Evolutionary conservation across 1,284 basidiomycete species (phyloP).

Genomic region (Hemileia vastatrix): DNA sequence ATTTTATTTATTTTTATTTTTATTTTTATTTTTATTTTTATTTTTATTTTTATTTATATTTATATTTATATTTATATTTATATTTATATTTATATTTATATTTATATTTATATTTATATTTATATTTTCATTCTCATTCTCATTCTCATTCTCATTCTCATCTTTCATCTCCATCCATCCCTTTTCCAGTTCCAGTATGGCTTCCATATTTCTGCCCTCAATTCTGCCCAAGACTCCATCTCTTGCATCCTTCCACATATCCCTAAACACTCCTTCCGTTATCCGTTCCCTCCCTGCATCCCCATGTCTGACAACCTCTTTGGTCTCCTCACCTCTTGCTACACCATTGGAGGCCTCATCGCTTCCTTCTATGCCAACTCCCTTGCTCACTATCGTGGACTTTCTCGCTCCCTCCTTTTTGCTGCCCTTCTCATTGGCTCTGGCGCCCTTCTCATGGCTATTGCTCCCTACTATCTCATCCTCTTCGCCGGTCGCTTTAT

Average conservation of each 20-base stretch:
- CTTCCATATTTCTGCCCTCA: constrained; percentile 70
- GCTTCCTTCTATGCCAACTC: constrained; percentile 64
- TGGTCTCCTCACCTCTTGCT: constrained; percentile 68
- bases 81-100: no score
- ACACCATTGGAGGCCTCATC: constrained; percentile 75
- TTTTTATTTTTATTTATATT: no score
- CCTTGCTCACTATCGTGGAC: constrained; percentile 60
- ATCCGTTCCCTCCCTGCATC: constrained; percentile 51
- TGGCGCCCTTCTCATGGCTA: constrained; percentile 11
- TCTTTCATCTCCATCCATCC: not conserved
- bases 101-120: no score
- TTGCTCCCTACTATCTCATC: not conserved
- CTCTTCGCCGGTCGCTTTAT: constrained; percentile 48
- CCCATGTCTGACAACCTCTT: constrained; percentile 66
- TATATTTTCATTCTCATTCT: not conserved
- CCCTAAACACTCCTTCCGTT: constrained; percentile 26
- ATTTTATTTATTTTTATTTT: no score
- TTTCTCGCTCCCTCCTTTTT: constrained; percentile 45
- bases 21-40: no score
- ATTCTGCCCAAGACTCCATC: constrained; percentile 69
- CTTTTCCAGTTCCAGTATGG: constrained; percentile 38
- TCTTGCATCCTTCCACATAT: constrained; percentile 50
- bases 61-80: no score
- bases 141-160: not conserved
- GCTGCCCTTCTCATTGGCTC: constrained; percentile 14